Evolutionary conservation across 108 stramenopile species (phyloP).

Genomic region (Chaetoceros muelleri): DNA sequence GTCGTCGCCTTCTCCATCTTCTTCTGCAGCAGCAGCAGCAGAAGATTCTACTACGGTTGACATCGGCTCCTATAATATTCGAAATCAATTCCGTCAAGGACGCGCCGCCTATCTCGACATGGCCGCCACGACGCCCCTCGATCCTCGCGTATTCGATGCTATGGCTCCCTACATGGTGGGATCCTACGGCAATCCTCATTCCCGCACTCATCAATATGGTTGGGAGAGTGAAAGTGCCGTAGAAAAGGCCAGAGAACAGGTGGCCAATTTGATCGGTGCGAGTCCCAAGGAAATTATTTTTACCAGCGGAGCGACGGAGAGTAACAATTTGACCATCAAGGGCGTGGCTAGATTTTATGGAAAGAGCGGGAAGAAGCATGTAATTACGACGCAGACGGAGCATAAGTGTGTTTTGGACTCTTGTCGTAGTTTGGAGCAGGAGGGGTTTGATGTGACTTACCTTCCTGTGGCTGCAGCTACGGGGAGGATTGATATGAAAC

Average conservation of each 20-base stretch:
- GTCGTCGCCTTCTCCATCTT: too few relatives aligned
- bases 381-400: constrained; percentile 98
- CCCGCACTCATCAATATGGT: constrained; percentile 94
- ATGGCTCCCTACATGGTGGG: constrained; percentile 96
- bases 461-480: constrained; percentile 80
- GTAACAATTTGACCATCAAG: constrained; percentile 97
- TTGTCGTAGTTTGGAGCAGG: constrained; percentile 90
- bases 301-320: constrained; percentile 97
- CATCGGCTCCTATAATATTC: constrained; percentile 55
- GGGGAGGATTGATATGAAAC: constrained; percentile 87
- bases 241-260: constrained; percentile 80
- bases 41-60: too few relatives aligned
- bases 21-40: too few relatives aligned
- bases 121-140: constrained; percentile 93
- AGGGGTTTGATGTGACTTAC: constrained; percentile 97
- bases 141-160: constrained; percentile 96
- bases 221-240: constrained; percentile 94
- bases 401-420: constrained; percentile 99
- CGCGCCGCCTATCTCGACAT: constrained; percentile 83
- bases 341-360: constrained; percentile 94
- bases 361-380: constrained; percentile 74
- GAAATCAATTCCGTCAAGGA: constrained; percentile 60
- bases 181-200: constrained; percentile 96
- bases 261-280: constrained; percentile 87
- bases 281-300: constrained; percentile 94